Base-by-base conservation (phyloP, 2,329 filamentous ascomycete species). In the Neoarthrinium moseri region DNA sequence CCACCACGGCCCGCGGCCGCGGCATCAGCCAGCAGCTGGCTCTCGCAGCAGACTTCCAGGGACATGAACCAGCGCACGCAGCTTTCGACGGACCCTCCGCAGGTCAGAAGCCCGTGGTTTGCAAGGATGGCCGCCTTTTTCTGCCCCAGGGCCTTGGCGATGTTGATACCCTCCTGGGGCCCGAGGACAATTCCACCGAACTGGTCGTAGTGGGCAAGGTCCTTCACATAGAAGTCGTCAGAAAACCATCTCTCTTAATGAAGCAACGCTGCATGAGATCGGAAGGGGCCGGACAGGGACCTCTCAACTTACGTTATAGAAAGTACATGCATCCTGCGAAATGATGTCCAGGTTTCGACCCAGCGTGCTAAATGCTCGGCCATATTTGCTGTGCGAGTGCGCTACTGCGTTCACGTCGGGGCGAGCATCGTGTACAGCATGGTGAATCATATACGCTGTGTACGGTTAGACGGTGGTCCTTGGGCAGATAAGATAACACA, bases 311-410 rank as follows among this genome's bases (percentile, higher is more conserved):
- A 44, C 41, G 75, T 54, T 70, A 58, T 84, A 82, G 52, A 87
- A 81, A 44, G 78, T 77, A 49, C 75, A 78, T 2, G 80, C 72
- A 57, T 81, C 83, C 63, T 79, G 83, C 27, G 79, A 86, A 43
- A 84, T 68, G 75, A 86, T 87, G 43, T 86, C 82, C 11, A 87
- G 65, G 6, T 71, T 70, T 48, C 76, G 77, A 6, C 83, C 83
- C 18, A 85, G 73, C 0, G 80, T 66, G 55, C 78, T 81, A 67
- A 86, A 86, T 10, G 82, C 75, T 11, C 67, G 60, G 21, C 77
- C 78, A 51, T 80, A 69, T n/a, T 78, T 63, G 37, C 68, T 73
- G 55, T 82, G 78, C 27, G 71, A 73, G 56, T 82, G 78, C 1
- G 75, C 75, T 0, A 76, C 78, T 48, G 75, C 78, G 3, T 70